phyloP scores from a whole-genome alignment of 163 green algal genomes.

The Picocystis sp. region DNA sequence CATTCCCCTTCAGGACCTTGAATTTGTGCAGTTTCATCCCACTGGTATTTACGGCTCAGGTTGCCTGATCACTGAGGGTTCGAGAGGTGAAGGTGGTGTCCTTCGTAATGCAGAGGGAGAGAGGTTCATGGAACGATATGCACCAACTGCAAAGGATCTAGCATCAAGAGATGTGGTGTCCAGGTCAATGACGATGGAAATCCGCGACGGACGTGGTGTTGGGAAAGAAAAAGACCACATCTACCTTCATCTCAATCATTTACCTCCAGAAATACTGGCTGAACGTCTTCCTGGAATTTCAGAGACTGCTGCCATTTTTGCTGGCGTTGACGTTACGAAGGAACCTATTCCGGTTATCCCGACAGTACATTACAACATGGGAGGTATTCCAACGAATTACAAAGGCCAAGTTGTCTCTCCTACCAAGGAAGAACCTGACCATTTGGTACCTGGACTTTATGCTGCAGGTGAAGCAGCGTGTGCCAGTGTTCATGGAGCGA shows the following conservation, averaged over 20 bases:
- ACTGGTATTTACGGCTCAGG: conserved; percentile 92
- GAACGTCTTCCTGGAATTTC: conserved; percentile 92
- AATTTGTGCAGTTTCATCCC: conserved; percentile 5
- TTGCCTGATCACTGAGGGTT: conserved; percentile 98
- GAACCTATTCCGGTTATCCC: conserved; percentile 97
- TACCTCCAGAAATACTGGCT: conserved; percentile 88
- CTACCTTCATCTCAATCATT: conserved; percentile 96
- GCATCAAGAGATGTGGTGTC: conserved; percentile 93
- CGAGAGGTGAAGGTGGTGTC: conserved; percentile 86
- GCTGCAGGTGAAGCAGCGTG: conserved; percentile 82
- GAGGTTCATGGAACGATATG: conserved; percentile 98
- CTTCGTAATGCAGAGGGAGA: conserved; percentile 93
- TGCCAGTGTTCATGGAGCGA: conserved; percentile 92
- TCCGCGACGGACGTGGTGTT: conserved; percentile 84
- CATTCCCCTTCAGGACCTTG: conserved; percentile 35
- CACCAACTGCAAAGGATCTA: conserved; percentile 94
- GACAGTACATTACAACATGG: conserved; percentile 99
- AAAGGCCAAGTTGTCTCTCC: conserved; percentile 57
- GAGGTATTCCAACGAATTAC: conserved; percentile 94
- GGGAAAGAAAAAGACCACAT: conserved; percentile 93
- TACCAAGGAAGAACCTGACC: conserved; percentile 56
- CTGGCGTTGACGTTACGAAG: conserved; percentile 96
- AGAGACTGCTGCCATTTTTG: conserved; percentile 98
- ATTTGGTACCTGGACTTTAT: conserved; percentile 79
- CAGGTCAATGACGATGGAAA: conserved; percentile 97